Evolutionary conservation across 78 protist species (phyloP), one percentile per base, ranked within the genome.

Genomic region (Chrysochromulina parva): DNA sequence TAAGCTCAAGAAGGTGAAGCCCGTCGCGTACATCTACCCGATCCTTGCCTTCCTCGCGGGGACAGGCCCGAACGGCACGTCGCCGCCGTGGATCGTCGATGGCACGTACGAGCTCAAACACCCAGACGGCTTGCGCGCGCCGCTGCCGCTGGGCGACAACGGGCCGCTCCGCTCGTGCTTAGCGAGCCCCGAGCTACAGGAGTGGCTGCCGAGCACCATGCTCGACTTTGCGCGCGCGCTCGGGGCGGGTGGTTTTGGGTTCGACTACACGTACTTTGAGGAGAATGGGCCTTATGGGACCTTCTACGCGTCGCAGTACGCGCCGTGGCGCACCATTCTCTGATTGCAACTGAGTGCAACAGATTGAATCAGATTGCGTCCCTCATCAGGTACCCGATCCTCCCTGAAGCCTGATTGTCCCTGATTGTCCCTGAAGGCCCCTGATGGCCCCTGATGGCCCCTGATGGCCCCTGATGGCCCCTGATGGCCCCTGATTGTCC

Each of bases 41-140:
- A 69, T 69, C 50, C 78, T 69, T n/a, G 78, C 78, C 78, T 69
- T 69, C 50, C 78, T 69, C 78, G 78, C 78, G 53, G 24, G 13
- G 50, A 69, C 78, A 1, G 50, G 20, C 24, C 78, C 78, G 24
- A 50, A 50, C 28, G 78, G 78, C 47, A 50, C 78, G 5, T 26
- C 47, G 13, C 78, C 78, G 2, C 19, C 28, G 28, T 69, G 78
- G 78, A n/a, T 69, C 13, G 78, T 69, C 78, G 10, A 69, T 19
- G 78, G 78, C 53, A 69, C 78, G 28, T 69, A 69, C 50, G 2
- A 2, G 47, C 5, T 58, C 20, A 10, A 58, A 58, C 20, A 58
- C 10, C 62, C 5, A 10, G 62, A 58, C 62, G 62, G 62, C 62
- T 10, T 58, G 5, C 10, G 62, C 62, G 62, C 62, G 62, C 62